Percentiles rank a stretch among this genome's conserved stretches.
Conservation (phyloP, 306 rosid genomes). For the Acacia acuminata region DNA sequence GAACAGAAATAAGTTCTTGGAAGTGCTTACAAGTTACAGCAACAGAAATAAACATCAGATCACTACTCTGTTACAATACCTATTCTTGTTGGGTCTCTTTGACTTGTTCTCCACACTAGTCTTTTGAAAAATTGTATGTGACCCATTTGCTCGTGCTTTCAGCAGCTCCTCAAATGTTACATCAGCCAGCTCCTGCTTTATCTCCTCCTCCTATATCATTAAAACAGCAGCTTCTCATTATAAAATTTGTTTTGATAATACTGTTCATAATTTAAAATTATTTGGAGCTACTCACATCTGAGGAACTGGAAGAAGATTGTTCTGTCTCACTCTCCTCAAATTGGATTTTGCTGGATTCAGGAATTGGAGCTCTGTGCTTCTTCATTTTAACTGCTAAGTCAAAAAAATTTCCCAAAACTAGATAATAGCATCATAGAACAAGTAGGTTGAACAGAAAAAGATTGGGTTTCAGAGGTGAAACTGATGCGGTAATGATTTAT, state of each 20-base stretch:
- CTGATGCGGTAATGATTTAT: neutral
- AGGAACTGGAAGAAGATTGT: constrained; percentile 37
- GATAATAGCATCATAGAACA: neutral
- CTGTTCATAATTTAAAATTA: neutral
- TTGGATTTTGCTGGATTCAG: constrained; percentile 28
- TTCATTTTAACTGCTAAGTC: constrained; percentile 21
- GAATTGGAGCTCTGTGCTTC: constrained; percentile 13
- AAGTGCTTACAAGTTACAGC: neutral
- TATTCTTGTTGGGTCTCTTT: constrained; percentile 76
- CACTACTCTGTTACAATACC: constrained; percentile 38
- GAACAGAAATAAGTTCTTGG: constrained; percentile 24
- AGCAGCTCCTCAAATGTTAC: constrained; percentile 85
- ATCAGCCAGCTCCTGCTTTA: constrained; percentile 76
- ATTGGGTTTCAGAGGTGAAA: neutral
- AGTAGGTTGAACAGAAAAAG: neutral
- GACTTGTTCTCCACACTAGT: constrained; percentile 48
- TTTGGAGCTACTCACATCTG: constrained; percentile 38
- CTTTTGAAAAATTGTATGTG: constrained; percentile 49
- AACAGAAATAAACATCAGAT: neutral
- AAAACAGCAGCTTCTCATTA: neutral
- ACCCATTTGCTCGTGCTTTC: constrained; percentile 77
- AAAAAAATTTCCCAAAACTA: neutral
- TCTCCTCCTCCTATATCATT: constrained; percentile 61
- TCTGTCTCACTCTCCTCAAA: constrained; percentile 36
- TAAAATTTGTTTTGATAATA: neutral